Conservation (phyloP, 352 stramenopile genomes). For the Pythium monospermum region DNA sequence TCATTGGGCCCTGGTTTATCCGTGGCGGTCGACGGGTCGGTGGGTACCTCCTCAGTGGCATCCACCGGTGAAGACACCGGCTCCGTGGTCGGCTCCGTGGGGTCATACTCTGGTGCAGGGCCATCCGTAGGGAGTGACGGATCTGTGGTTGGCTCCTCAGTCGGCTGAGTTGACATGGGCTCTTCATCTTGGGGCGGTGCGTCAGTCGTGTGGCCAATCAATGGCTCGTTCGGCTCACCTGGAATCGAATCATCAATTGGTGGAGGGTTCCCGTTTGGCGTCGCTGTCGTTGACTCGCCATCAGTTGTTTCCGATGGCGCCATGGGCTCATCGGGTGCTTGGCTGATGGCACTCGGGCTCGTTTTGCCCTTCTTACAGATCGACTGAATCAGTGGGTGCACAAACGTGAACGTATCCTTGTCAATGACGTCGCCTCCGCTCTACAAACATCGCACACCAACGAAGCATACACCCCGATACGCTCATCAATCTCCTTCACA, state of each 20-base stretch:
- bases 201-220: not conserved
- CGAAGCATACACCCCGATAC: not conserved
- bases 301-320: not conserved
- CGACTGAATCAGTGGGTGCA: constrained; percentile 15
- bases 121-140: too few relatives aligned
- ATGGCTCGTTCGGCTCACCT: not conserved
- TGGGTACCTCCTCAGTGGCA: too few relatives aligned
- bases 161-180: too few relatives aligned
- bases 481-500: not conserved
- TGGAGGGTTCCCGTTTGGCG: not conserved
- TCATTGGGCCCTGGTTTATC: too few relatives aligned
- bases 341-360: not conserved
- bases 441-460: not conserved
- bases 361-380: constrained; percentile 10
- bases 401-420: constrained; percentile 14
- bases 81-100: too few relatives aligned
- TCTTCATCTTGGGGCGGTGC: not conserved
- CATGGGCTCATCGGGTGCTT: not conserved
- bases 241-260: not conserved
- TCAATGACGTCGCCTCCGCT: constrained; percentile 7
- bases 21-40: too few relatives aligned
- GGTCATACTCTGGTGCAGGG: too few relatives aligned
- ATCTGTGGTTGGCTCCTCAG: too few relatives aligned
- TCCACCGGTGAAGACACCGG: too few relatives aligned
- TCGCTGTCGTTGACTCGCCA: not conserved